Base-by-base conservation (phyloP, 768 basidiomycete species). In the Lentinus brumalis region DNA sequence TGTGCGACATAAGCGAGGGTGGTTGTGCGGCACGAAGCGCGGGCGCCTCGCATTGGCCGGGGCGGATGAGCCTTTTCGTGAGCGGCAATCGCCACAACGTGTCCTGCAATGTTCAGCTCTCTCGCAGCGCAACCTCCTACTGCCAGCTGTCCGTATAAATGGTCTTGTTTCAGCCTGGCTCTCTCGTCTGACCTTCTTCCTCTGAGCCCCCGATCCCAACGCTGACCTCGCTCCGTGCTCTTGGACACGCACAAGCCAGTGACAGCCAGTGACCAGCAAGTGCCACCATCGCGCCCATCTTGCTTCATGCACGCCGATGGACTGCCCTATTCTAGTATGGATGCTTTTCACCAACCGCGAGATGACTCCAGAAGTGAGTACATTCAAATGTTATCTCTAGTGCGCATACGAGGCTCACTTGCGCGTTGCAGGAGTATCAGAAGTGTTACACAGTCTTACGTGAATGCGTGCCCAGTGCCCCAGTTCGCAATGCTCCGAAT, bases 261-360 rank as follows among this genome's bases (percentile, higher is more conserved):
- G 7, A 7, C 30, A 15, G 15, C 30, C 30, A 14, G 41, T 26
- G 14, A 18, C 56, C 12, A 16, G 12, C 35, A 26, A 18, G 26
- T 44, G 49, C 47, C 15, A 42, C 29, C 53, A 59, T 63, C 62
- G 53, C 35, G 38, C 42, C 42, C 54, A 56, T 56, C 58, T 54
- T 42, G 54, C 57, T 64, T 64, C 63, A 60, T 60, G 58, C 56
- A 50, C 54, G 39, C 42, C 57, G 56, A 74, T 81, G 77, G 86
- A 87, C 58, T 86, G 83, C 70, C 87, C 87, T 11, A 84, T 91
- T 62, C 80, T 92, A 30, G 86, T 89, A 26, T 92, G 89, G 89
- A 90, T 91, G 86, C 76, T 92, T 53, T 88, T 87, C 5, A 74
- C 90, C 70, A 91, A 91, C 66, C 79, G 89, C 56, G 88, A 90